Percentiles rank a stretch among this genome's conserved stretches.
Conservation (phyloP, 2,329 filamentous ascomycete genomes). For the Fusarium longipes region DNA sequence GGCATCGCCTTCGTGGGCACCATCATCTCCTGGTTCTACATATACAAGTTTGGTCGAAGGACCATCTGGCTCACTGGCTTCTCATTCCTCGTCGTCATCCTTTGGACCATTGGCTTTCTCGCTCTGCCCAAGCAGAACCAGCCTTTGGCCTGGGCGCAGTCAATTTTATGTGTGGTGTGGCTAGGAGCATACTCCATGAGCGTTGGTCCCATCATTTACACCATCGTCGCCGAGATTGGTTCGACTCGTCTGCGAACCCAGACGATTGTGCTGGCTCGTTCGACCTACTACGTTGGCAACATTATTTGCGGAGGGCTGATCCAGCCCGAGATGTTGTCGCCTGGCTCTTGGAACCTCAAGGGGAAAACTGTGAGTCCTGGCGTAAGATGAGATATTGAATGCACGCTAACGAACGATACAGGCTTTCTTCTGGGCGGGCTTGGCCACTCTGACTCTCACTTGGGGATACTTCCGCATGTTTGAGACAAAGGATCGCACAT, state of each 20-base stretch:
- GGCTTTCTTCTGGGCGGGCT: slow-evolving; percentile 57
- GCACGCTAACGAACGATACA: slow-evolving; percentile 30
- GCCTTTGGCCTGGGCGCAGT: slow-evolving; percentile 55
- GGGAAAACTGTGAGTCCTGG: slow-evolving; percentile 52
- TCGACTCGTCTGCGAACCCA: slow-evolving; percentile 57
- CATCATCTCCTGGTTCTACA: slow-evolving; percentile 57
- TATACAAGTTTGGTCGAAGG: slow-evolving; percentile 56
- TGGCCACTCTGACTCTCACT: slow-evolving; percentile 52
- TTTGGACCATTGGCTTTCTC: slow-evolving; percentile 59
- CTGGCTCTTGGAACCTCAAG: slow-evolving; percentile 55
- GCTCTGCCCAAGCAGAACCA: slow-evolving; percentile 52
- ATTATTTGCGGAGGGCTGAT: slow-evolving; percentile 55
- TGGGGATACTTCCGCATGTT: slow-evolving; percentile 59
- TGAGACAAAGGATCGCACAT: slow-evolving; percentile 59
- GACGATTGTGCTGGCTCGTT: slow-evolving; percentile 56
- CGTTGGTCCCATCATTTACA: slow-evolving; percentile 59
- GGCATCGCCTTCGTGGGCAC: slow-evolving; percentile 58
- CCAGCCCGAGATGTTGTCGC: slow-evolving; percentile 54
- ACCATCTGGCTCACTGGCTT: slow-evolving; percentile 57
- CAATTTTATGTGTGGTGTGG: slow-evolving; percentile 58
- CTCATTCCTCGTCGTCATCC: slow-evolving; percentile 50
- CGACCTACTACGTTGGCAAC: slow-evolving; percentile 55
- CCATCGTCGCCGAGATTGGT: slow-evolving; percentile 56
- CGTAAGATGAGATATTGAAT: neutral
- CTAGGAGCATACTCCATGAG: slow-evolving; percentile 57